phyloP scores from a whole-genome alignment of 1,284 basidiomycete genomes.

The Stereum hirsutum region DNA sequence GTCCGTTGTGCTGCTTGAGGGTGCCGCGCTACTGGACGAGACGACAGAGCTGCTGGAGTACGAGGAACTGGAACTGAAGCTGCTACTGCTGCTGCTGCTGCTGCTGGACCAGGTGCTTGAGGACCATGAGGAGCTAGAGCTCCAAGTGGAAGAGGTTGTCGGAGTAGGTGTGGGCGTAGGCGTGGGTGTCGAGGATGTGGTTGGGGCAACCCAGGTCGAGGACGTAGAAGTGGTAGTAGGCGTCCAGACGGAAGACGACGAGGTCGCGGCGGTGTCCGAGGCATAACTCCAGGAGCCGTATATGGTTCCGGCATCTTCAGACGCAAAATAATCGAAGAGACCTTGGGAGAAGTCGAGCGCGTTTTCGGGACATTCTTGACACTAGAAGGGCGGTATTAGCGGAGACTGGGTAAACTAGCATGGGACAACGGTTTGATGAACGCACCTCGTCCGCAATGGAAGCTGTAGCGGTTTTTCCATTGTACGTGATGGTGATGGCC shows the following conservation, averaged over 20 bases:
- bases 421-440: no score
- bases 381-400: no score
- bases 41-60: neutral
- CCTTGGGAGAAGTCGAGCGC: conserved; percentile 73
- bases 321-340: conserved; percentile 63
- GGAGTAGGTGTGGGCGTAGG: neutral
- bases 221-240: neutral
- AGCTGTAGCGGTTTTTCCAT: conserved; percentile 56
- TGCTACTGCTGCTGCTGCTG: neutral
- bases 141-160: neutral
- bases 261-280: no score
- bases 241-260: neutral
- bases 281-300: conserved; percentile 49
- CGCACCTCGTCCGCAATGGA: conserved; percentile 59
- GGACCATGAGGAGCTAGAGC: neutral
- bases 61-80: neutral
- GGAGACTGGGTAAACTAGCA: no score
- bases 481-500: conserved; percentile 53
- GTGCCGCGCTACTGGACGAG: neutral
- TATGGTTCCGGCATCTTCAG: conserved; percentile 39
- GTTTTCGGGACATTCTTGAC: conserved; percentile 59
- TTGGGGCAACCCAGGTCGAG: neutral
- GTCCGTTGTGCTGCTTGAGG: conserved; percentile 1
- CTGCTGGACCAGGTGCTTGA: neutral
- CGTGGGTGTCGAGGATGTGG: neutral